A percentile compares a stretch with the other conserved stretches of the same genome.
Conservation (phyloP, 495 filamentous ascomycete genomes). For the Talaromyces wortmannii region DNA sequence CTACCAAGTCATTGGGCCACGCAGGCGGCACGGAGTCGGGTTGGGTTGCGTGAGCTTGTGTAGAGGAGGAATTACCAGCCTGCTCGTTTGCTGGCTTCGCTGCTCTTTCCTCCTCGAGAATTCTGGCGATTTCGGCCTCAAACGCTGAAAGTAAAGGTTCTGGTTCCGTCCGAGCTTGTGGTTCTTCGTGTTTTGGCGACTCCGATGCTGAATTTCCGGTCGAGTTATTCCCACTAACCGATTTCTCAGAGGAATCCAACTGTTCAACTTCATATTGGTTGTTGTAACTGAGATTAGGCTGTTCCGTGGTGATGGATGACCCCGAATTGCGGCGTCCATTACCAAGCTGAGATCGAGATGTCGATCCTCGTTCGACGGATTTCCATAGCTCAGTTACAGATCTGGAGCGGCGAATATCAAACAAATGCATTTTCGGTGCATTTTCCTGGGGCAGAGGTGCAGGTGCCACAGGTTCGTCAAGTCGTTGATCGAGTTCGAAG, state of each 20-base stretch:
- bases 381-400: slow-evolving; percentile 38
- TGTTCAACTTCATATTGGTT: too few relatives aligned
- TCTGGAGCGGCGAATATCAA: slow-evolving; percentile 40
- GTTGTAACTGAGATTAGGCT: too few relatives aligned
- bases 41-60: slow-evolving; percentile 8
- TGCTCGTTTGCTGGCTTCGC: slow-evolving; percentile 6
- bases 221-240: background rate
- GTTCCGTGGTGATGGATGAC: too few relatives aligned
- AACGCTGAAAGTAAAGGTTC: slow-evolving; percentile 42
- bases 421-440: slow-evolving; percentile 32
- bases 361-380: slow-evolving; percentile 5
- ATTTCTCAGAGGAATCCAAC: background rate
- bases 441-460: slow-evolving; percentile 1
- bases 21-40: slow-evolving; percentile 9
- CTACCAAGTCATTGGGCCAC: slow-evolving; percentile 21
- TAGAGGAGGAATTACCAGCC: slow-evolving; percentile 7
- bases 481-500: slow-evolving; percentile 41
- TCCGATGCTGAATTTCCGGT: background rate
- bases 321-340: background rate
- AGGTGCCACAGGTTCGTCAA: slow-evolving; percentile 33
- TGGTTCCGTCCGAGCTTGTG: slow-evolving; percentile 6
- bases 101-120: slow-evolving; percentile 18
- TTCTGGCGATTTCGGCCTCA: slow-evolving; percentile 43
- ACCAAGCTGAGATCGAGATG: background rate
- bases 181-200: too few relatives aligned